These are phyloP conservation scores for Achaetomium macrosporum DNA, from an alignment of 2,329 filamentous ascomycete genomes.

Conservation along the genomic window DNA sequence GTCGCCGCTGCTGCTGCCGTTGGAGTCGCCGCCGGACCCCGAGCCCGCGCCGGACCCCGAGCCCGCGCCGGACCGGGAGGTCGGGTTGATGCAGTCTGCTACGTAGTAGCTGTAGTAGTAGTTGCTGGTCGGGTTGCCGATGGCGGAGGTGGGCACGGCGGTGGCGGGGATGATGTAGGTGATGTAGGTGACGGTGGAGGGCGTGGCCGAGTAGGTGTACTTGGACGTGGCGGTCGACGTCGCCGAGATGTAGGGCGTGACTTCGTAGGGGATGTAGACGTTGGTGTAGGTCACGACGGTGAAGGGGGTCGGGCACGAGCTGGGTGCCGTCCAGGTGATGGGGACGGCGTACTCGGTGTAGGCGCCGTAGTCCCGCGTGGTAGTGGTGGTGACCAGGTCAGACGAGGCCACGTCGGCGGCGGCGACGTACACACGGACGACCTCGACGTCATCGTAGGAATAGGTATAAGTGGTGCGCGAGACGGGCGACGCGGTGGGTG, in stretches of 20 bases:
- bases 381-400: conserved; percentile 1
- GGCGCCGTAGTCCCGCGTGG: not conserved
- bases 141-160: not conserved
- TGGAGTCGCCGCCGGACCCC: not conserved
- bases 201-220: not conserved
- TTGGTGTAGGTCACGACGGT: conserved; percentile 19
- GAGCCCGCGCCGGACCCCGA: not conserved
- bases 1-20: not conserved
- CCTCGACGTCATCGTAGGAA: conserved; percentile 9
- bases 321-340: conserved; percentile 23
- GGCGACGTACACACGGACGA: conserved; percentile 1
- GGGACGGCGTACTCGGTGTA: conserved; percentile 9
- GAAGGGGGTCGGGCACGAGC: conserved; percentile 28
- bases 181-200: not conserved
- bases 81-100: conserved; percentile 13
- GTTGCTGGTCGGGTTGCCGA: not conserved
- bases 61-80: not conserved
- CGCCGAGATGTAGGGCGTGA: conserved; percentile 15
- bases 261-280: conserved; percentile 13
- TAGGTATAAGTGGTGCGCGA: not conserved
- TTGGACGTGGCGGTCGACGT: conserved; percentile 4
- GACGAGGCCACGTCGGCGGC: not conserved
- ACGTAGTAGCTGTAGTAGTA: conserved; percentile 13
- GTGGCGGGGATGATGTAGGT: conserved; percentile 6
- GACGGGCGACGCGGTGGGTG: conserved; percentile 5